Percentiles rank a stretch among this genome's conserved stretches.
Evolutionary conservation across 2,329 filamentous ascomycete species (phyloP).

Genomic region (Ophiostoma tasmaniense): DNA sequence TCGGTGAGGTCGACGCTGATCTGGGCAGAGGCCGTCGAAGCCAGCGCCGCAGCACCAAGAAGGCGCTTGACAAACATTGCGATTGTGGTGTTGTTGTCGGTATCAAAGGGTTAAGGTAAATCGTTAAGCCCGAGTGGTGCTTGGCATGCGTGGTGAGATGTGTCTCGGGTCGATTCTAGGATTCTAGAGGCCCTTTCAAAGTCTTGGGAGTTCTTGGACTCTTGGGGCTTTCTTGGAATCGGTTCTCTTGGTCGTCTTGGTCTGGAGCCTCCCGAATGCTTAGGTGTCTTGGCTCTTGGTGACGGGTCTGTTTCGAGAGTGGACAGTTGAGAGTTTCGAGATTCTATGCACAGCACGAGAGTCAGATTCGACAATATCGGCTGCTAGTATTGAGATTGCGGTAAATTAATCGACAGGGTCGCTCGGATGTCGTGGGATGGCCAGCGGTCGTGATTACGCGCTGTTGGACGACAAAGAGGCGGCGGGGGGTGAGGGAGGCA

Average conservation of each 20-base stretch:
- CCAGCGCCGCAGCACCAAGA: constrained; percentile 16
- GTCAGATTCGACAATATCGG: neutral
- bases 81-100: neutral
- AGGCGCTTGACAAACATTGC: constrained; percentile 12
- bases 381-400: neutral
- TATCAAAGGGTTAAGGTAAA: neutral
- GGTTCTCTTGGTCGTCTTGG: neutral
- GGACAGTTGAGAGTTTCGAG: neutral
- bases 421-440: neutral
- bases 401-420: neutral
- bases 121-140: neutral
- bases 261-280: neutral
- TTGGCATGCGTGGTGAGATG: neutral
- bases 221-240: neutral
- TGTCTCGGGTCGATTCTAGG: neutral
- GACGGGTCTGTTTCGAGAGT: neutral
- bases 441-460: neutral
- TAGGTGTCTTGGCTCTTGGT: constrained; percentile 7
- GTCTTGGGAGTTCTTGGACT: neutral
- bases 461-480: neutral
- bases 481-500: neutral
- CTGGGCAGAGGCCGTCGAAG: constrained; percentile 16
- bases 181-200: neutral
- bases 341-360: neutral
- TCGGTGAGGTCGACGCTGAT: constrained; percentile 18